These are phyloP conservation scores for Coprinellus aureogranulatus DNA, from an alignment of 768 basidiomycete species.

Conservation along the genomic window DNA sequence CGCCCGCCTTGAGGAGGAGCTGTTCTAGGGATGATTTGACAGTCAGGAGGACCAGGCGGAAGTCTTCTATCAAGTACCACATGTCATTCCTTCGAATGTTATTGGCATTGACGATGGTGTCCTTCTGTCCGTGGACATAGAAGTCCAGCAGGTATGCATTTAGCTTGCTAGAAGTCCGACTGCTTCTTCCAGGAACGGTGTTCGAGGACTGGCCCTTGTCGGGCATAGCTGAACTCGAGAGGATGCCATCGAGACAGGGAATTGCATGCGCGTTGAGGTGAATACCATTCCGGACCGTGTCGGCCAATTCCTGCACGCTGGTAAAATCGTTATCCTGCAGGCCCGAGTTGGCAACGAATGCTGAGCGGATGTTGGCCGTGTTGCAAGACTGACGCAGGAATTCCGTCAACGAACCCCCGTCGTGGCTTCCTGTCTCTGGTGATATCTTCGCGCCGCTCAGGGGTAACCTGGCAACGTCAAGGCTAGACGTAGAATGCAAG, in stretches of 20 bases:
- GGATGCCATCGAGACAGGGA: constrained; percentile 47
- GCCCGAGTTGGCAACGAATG: constrained; percentile 68
- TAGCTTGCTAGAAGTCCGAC: constrained; percentile 26
- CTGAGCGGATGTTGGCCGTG: constrained; percentile 47
- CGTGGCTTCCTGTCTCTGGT: background rate
- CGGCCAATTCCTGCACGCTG: constrained; percentile 49
- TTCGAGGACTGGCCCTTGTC: background rate
- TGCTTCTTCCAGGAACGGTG: constrained; percentile 6
- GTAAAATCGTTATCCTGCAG: constrained; percentile 50
- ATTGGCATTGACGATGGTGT: constrained; percentile 48
- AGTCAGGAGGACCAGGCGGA: constrained; percentile 47
- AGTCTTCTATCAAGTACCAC: constrained; percentile 66
- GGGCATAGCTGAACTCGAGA: background rate
- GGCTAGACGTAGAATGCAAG: constrained; percentile 13
- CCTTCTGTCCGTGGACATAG: constrained; percentile 60
- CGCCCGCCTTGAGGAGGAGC: constrained; percentile 29
- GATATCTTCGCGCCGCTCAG: background rate
- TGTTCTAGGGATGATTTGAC: constrained; percentile 51
- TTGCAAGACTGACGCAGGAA: constrained; percentile 39
- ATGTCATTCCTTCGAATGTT: constrained; percentile 59
- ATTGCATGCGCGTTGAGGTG: constrained; percentile 58
- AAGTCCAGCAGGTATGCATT: constrained; percentile 73
- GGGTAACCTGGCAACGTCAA: background rate
- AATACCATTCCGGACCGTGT: constrained; percentile 51
- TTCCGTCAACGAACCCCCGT: constrained; percentile 23